Percentiles rank a stretch among this genome's conserved stretches.
These are phyloP conservation scores for Aurinia saxatilis DNA, from an alignment of 345 rosid genomes.

Conservation along the genomic window DNA sequence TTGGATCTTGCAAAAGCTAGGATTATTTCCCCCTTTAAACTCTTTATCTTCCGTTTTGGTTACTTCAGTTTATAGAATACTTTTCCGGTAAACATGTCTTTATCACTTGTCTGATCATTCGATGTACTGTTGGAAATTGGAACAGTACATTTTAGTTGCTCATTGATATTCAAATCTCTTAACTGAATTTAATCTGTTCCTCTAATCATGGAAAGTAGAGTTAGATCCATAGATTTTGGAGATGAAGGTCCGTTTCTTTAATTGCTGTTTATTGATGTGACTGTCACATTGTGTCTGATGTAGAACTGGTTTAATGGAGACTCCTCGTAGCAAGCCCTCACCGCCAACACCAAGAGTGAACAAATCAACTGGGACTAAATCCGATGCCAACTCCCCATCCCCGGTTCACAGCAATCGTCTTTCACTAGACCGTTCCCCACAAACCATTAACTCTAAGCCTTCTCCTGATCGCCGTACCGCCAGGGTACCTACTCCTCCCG, in stretches of 20 bases:
- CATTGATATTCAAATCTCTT: too few relatives aligned
- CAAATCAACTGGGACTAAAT: conserved; percentile 46
- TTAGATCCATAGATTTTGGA: background rate
- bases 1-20: conserved; percentile 14
- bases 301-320: conserved; percentile 74
- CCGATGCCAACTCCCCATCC: conserved; percentile 57
- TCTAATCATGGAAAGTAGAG: too few relatives aligned
- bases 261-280: conserved; percentile 50
- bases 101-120: too few relatives aligned
- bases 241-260: conserved; percentile 10
- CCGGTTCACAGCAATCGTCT: conserved; percentile 51
- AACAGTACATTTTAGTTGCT: too few relatives aligned
- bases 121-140: too few relatives aligned
- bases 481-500: conserved; percentile 55
- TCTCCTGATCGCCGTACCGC: conserved; percentile 55
- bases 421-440: conserved; percentile 67
- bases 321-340: conserved; percentile 65
- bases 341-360: conserved; percentile 61
- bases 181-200: too few relatives aligned
- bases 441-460: conserved; percentile 57
- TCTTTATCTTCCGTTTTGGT: too few relatives aligned
- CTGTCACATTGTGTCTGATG: conserved; percentile 32
- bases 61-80: too few relatives aligned
- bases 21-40: too few relatives aligned
- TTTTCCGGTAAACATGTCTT: too few relatives aligned